These are phyloP conservation scores for Hura crepitans DNA, from an alignment of 441 rosid genomes.

Conservation along the genomic window DNA sequence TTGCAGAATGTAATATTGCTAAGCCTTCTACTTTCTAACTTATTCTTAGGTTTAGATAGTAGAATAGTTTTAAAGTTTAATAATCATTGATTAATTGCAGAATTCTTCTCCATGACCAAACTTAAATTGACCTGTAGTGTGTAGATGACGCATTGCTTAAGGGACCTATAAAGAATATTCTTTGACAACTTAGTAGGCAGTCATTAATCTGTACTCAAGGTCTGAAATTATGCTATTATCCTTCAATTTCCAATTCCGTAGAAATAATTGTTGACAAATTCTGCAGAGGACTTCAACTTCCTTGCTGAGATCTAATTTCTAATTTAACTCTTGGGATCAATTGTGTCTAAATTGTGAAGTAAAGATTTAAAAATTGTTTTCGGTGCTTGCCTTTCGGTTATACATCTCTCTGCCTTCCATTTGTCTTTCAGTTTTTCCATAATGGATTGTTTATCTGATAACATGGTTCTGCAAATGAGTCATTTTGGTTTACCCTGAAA, in stretches of 20 bases:
- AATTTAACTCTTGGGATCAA: no score
- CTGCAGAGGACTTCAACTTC: not conserved
- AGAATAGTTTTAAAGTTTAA: not conserved
- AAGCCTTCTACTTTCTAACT: not conserved
- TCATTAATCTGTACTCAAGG: no score
- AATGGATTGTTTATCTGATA: not conserved
- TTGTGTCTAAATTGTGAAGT: no score
- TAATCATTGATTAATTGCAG: not conserved
- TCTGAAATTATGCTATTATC: no score
- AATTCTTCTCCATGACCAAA: constrained; percentile 5
- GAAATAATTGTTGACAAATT: no score
- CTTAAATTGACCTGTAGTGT: not conserved
- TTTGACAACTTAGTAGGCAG: no score
- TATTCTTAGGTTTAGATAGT: not conserved
- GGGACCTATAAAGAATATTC: no score
- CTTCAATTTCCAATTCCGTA: no score
- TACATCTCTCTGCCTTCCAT: not conserved
- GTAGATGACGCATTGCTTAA: no score
- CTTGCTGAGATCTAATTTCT: not conserved
- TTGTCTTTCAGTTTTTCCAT: not conserved
- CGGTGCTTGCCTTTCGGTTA: not conserved
- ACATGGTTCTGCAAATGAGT: not conserved
- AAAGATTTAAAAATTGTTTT: not conserved
- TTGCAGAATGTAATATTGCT: not conserved
- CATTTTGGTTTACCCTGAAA: constrained; percentile 13